Percentiles rank a stretch among this genome's conserved stretches.
These are phyloP conservation scores for Waltergamsia citrina DNA, from an alignment of 2,329 filamentous ascomycete genomes.

Conservation along the genomic window DNA sequence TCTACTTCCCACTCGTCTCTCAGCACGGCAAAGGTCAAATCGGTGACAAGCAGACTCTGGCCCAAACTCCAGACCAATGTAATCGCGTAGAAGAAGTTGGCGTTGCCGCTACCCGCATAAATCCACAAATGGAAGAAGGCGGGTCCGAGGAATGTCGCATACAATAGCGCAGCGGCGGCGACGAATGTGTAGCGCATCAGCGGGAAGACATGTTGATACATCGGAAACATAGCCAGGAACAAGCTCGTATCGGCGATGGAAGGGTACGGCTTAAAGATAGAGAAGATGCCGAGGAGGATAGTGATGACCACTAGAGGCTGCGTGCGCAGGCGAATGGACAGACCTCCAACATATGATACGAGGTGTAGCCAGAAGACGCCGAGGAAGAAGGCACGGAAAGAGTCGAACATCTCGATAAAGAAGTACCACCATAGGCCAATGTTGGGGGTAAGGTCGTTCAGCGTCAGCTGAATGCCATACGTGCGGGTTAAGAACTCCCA, in stretches of 20 bases:
- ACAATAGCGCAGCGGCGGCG: constrained; percentile 71
- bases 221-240: constrained; percentile 71
- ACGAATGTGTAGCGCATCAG: constrained; percentile 92
- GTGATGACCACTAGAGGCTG: constrained; percentile 83
- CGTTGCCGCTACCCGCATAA: constrained; percentile 93
- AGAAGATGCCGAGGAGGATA: constrained; percentile 79
- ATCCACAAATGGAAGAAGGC: constrained; percentile 98
- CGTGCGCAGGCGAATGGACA: constrained; percentile 71
- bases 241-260: constrained; percentile 84
- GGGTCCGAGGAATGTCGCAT: constrained; percentile 80
- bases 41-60: constrained; percentile 75
- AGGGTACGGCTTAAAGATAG: constrained; percentile 95
- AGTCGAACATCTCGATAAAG: constrained; percentile 99
- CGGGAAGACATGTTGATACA: constrained; percentile 88
- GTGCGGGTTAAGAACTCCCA: constrained; percentile 85
- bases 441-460: constrained; percentile 90
- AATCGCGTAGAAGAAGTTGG: constrained; percentile 99
- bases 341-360: constrained; percentile 75
- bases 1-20: constrained; percentile 93
- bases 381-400: constrained; percentile 93
- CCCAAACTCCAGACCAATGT: constrained; percentile 97
- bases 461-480: constrained; percentile 83
- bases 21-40: constrained; percentile 79
- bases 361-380: constrained; percentile 98
- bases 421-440: constrained; percentile 99